Evolutionary conservation across 177 flowering plant species (phyloP), one percentile per base, ranked within the genome.

Genomic region (Telopea speciosissima): DNA sequence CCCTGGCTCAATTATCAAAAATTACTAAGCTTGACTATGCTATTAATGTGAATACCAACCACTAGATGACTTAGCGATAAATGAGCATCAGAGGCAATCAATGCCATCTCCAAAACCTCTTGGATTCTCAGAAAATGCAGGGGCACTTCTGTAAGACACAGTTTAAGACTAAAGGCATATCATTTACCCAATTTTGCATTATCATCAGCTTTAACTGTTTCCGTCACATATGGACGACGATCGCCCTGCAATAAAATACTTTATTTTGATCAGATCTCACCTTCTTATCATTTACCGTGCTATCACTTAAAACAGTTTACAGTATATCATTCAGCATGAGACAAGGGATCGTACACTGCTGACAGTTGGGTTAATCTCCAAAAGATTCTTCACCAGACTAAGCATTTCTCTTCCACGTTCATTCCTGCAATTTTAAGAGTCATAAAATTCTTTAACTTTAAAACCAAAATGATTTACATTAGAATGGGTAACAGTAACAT

Each of bases 361-460:
- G 56, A 71, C 79, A 73, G 97, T 89, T 12, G 99, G 97, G 62
- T 91, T 87, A 28, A 88, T 81, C 75, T 92, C 94, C 80, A 95
- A 81, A 75, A 88, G 89, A 76, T 88, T 70, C 75, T 89, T 78
- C 23, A 95, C 86, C 69, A 95, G 81, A 71, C 78, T 81, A 45
- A 95, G 86, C 99, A 95, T 95, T 84, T 95, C 97, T 71, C 83
- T 85, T 63, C 99, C 99, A 64, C 97, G 97, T 74, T 88, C 90
- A 83, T 95, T 95, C 80, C 99, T 95, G 83, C 61, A 78, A 73
- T 74, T 78, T 28, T 0, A 73, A 67, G 60, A 61, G n/a, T 22
- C 28, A 65, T 10, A 66, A 22, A 24, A 52, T 13, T 23, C 23
- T 44, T 68, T 65, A 58, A 44, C 67, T 62, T 62, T 26, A 5